Evolutionary conservation across 208 protist genomes (phyloP).

Genomic region (Crithidia expoeki): DNA sequence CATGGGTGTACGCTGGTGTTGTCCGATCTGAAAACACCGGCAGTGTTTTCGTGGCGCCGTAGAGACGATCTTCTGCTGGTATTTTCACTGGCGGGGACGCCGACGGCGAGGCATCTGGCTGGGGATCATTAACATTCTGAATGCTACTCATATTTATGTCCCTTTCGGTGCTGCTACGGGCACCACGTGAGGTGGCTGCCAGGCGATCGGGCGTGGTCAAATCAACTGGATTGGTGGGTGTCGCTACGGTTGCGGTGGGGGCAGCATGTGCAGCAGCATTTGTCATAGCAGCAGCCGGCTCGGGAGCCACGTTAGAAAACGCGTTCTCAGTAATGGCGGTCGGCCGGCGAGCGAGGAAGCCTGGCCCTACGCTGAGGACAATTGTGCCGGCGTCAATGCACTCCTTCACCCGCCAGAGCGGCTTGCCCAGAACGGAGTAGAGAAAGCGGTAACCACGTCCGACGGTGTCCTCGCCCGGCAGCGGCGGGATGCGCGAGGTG

Average conservation of each 20-base stretch:
- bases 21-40: background rate
- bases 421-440: slow-evolving; percentile 64
- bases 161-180: background rate
- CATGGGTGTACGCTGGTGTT: background rate
- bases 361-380: slow-evolving; percentile 62
- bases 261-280: background rate
- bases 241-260: background rate
- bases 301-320: background rate
- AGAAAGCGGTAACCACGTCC: slow-evolving; percentile 71
- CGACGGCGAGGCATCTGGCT: slow-evolving; percentile 14
- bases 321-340: slow-evolving; percentile 6
- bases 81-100: slow-evolving; percentile 26
- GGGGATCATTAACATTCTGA: background rate
- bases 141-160: background rate
- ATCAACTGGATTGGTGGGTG: background rate
- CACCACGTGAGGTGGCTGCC: background rate
- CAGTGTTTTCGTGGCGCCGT: background rate
- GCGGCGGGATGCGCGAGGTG: slow-evolving; percentile 42
- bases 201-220: slow-evolving; percentile 24
- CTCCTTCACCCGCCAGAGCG: slow-evolving; percentile 77
- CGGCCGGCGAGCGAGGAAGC: slow-evolving; percentile 51
- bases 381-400: slow-evolving; percentile 61
- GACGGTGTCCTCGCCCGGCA: slow-evolving; percentile 25
- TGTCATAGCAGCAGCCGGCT: background rate
- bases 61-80: background rate